Evolutionary conservation across 371 early-diverging fungal species (phyloP).

Genomic region (Fennellomyces sp.): DNA sequence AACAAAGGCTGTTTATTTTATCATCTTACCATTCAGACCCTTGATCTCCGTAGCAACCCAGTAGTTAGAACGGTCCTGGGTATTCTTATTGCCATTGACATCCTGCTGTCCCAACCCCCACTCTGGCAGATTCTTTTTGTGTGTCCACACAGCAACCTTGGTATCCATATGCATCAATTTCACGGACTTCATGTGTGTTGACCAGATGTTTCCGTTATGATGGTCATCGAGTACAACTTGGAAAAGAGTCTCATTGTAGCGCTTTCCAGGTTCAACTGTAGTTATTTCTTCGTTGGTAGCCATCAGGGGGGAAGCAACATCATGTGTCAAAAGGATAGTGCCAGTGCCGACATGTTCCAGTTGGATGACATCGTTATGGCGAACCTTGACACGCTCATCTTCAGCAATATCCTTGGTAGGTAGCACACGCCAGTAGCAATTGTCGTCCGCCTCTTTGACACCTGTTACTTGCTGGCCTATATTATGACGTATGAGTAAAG

Average conservation of each 20-base stretch:
- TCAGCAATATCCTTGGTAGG: slow-evolving; percentile 49
- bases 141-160: slow-evolving; percentile 82
- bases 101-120: slow-evolving; percentile 98
- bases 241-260: slow-evolving; percentile 71
- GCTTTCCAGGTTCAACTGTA: slow-evolving; percentile 56
- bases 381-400: slow-evolving; percentile 36
- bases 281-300: slow-evolving; percentile 97
- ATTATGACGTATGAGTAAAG: not conserved
- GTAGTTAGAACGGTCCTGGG: slow-evolving; percentile 67
- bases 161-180: slow-evolving; percentile 81
- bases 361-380: slow-evolving; percentile 69
- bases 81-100: slow-evolving; percentile 94
- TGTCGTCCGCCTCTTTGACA: slow-evolving; percentile 67
- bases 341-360: slow-evolving; percentile 72
- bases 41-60: slow-evolving; percentile 80
- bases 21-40: slow-evolving; percentile 59
- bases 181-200: slow-evolving; percentile 64
- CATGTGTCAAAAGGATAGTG: slow-evolving; percentile 87
- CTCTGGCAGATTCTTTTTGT: slow-evolving; percentile 77
- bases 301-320: slow-evolving; percentile 96
- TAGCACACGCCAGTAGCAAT: slow-evolving; percentile 85
- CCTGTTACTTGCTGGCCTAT: slow-evolving; percentile 93
- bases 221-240: slow-evolving; percentile 61
- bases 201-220: slow-evolving; percentile 42
- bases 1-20: too few relatives aligned